Percentiles rank a stretch among this genome's conserved stretches.
Conservation (phyloP, 805 yeast species). For the Pichia thaimueangensis region DNA sequence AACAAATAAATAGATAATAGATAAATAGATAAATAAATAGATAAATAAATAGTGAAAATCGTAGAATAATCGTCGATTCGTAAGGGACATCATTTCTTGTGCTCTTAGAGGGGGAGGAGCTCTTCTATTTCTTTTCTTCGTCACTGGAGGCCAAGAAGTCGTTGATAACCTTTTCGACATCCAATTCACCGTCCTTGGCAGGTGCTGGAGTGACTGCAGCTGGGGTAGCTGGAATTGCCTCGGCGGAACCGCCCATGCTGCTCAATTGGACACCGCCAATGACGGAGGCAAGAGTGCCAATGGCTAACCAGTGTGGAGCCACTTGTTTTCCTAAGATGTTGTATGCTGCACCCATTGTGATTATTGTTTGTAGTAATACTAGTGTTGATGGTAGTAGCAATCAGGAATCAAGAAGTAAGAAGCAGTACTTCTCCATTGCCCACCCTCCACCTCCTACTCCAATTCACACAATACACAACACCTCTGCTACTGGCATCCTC, state of each 20-base stretch:
- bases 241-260: constrained; percentile 33
- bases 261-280: constrained; percentile 38
- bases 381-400: neutral
- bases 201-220: constrained; percentile 8
- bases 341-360: constrained; percentile 75
- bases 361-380: neutral
- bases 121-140: constrained; percentile 5
- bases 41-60: too few relatives aligned
- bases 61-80: too few relatives aligned
- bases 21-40: too few relatives aligned
- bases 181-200: neutral
- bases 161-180: constrained; percentile 6
- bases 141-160: constrained; percentile 5
- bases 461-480: too few relatives aligned
- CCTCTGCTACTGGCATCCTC: too few relatives aligned
- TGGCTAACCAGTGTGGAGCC: constrained; percentile 76
- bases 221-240: constrained; percentile 31
- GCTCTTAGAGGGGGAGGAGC: too few relatives aligned
- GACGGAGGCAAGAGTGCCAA: constrained; percentile 70
- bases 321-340: constrained; percentile 76
- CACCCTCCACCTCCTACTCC: too few relatives aligned
- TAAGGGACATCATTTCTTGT: too few relatives aligned
- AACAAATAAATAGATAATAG: neutral
- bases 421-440: too few relatives aligned
- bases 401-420: too few relatives aligned